These are phyloP conservation scores for Dictyostelium firmibasis DNA, from an alignment of 78 protist species.

Conservation along the genomic window DNA sequence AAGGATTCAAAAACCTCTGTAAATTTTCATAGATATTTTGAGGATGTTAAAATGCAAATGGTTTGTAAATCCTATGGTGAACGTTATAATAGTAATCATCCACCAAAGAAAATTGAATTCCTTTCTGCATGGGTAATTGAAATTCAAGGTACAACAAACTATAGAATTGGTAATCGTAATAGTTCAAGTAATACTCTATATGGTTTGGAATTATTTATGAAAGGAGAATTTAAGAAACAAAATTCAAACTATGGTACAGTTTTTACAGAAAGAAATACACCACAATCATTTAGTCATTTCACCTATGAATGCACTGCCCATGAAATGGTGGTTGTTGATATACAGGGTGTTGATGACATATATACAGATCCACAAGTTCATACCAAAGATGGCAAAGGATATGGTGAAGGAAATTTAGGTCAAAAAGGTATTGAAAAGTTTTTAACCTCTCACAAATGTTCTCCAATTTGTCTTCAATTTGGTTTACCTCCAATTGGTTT, in stretches of 20 bases:
- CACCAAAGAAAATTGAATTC: conserved; percentile 83
- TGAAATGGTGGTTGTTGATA: conserved; percentile 85
- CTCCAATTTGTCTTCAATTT: conserved; percentile 82
- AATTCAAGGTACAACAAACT: conserved; percentile 2
- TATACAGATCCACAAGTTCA: conserved; percentile 96
- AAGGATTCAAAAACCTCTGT: conserved; percentile 43
- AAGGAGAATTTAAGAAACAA: conserved; percentile 83
- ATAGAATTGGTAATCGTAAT: neutral
- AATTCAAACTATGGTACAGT: conserved; percentile 90
- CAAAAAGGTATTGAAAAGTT: conserved; percentile 82
- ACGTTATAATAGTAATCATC: conserved; percentile 33
- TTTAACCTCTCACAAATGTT: conserved; percentile 87
- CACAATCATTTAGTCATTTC: conserved; percentile 94
- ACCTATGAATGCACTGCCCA: conserved; percentile 83
- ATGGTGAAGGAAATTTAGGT: conserved; percentile 89
- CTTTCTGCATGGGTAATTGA: conserved; percentile 74
- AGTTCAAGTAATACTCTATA: neutral
- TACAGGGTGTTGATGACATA: conserved; percentile 93
- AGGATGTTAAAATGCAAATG: conserved; percentile 87
- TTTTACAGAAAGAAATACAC: conserved; percentile 81
- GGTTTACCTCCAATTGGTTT: conserved; percentile 42
- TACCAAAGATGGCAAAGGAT: conserved; percentile 80
- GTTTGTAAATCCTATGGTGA: conserved; percentile 67
- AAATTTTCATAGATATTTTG: conserved; percentile 45
- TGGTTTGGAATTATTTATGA: conserved; percentile 75